Conservation (phyloP, 169 alveolate genomes). For the Eimeria praecox region DNA sequence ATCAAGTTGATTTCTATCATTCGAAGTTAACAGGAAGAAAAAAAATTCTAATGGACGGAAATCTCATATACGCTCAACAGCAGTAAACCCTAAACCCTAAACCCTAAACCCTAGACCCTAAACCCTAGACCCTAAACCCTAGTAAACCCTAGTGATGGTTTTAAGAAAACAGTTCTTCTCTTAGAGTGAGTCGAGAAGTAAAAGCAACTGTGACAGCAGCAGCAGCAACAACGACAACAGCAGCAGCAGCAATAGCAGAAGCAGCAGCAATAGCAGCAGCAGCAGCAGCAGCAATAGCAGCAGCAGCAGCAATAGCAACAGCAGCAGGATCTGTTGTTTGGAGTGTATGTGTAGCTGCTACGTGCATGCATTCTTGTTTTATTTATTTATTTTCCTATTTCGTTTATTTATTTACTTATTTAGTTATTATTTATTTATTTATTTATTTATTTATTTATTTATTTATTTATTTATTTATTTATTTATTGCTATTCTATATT, state of each 20-base stretch:
- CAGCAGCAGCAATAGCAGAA: background rate
- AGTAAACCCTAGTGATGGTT: background rate
- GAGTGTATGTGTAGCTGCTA: too few species aligned
- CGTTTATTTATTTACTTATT: too few species aligned
- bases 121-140: constrained; percentile 5
- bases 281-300: background rate
- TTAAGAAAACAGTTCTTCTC: too few species aligned
- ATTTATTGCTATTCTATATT: too few species aligned
- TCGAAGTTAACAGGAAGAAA: constrained; percentile 69
- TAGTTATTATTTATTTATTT: too few species aligned
- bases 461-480: too few species aligned
- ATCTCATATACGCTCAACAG: constrained; percentile 43
- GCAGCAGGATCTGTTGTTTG: too few species aligned
- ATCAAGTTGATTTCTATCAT: constrained; percentile 45
- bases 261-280: background rate
- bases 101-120: constrained; percentile 5
- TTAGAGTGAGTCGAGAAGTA: too few species aligned
- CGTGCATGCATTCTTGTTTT: background rate
- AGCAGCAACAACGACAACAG: background rate
- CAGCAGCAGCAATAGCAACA: background rate
- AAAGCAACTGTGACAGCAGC: too few species aligned
- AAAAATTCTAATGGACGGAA: constrained; percentile 40
- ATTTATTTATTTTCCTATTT: background rate
- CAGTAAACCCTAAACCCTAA: constrained; percentile 64
- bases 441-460: too few species aligned